A percentile compares a stretch with the other conserved stretches of the same genome.
phyloP scores from a whole-genome alignment of 83 land plant genomes.

The Thuja plicata region DNA sequence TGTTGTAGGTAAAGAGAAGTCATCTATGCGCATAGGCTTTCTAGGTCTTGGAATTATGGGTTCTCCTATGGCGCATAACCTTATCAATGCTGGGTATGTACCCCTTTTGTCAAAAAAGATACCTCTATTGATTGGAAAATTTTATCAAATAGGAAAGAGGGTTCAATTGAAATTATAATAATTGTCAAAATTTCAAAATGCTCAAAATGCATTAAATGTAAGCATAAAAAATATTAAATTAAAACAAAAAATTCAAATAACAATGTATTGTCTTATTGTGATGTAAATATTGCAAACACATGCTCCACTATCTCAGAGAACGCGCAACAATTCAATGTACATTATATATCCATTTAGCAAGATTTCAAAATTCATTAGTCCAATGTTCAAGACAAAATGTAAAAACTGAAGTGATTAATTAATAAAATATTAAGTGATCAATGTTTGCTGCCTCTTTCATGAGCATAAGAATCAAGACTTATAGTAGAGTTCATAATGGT shows the following conservation, averaged over 20 bases:
- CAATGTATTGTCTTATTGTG: background rate
- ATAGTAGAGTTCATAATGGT: background rate
- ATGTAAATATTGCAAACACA: too few relatives aligned
- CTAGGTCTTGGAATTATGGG: slow-evolving; percentile 76
- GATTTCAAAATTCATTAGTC: background rate
- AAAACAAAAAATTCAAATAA: too few relatives aligned
- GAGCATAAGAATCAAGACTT: background rate
- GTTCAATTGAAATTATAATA: background rate
- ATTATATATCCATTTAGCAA: background rate
- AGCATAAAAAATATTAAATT: too few relatives aligned
- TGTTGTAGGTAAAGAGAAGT: slow-evolving; percentile 16
- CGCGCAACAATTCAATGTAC: background rate
- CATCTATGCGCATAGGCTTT: slow-evolving; percentile 46
- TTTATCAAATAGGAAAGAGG: background rate
- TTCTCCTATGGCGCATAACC: slow-evolving; percentile 65
- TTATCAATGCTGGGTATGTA: slow-evolving; percentile 64
- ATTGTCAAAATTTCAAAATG: background rate
- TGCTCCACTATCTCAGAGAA: background rate
- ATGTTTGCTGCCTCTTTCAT: background rate
- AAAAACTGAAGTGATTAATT: too few relatives aligned
- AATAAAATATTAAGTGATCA: background rate
- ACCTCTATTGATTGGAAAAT: background rate
- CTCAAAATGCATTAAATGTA: background rate
- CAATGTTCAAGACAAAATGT: background rate
- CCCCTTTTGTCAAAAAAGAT: background rate